Evolutionary conservation across 805 yeast genomes (phyloP), one percentile per base, ranked within the genome.

Genomic region (Candida arabinofermentans): DNA sequence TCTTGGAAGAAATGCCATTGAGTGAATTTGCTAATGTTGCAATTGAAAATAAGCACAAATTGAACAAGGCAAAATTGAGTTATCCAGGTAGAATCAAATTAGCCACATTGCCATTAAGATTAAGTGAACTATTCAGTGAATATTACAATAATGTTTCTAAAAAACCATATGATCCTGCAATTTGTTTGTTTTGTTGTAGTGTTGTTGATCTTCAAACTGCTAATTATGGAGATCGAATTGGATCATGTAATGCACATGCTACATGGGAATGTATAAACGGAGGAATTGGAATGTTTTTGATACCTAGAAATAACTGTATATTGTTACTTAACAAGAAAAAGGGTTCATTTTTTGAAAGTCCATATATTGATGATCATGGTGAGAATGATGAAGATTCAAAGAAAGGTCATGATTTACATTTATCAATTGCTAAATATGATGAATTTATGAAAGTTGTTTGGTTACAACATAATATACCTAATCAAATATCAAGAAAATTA

Each of bases 291-390:
- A 72, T 88, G 0, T 88, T 81, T 50, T 63, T 88, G 36, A 55
- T 86, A 2, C 91, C 95, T 2, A 78, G 82, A 49, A 83, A 81
- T 48, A 74, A 86, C 48, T 66, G 82, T 10, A 56, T 86, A 21
- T 63, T 88, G 39, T 57, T 87, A 26, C 57, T 91, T 36, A 76
- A 84, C 44, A 79, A 78, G 38, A 83, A 82, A 7, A 82, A 84
- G 27, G 99, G 99, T 0, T 79, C 96, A 1, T 91, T 91, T 59
- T 72, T 77, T 46, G 80, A 79, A 26, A 83, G 95, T 3, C 98
- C 98, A 0, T 91, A 81, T 57, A 64, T 86, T 27, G 96, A 90
- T 58, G 72, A 72, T 27, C 95, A 88, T 59, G 97, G 97, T 1
- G 97, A 90, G 54, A 62, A 80, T 13, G 88, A 90, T 37, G 83